Conservation (phyloP, 2,329 filamentous ascomycete species). For the Cercospora zeina region DNA sequence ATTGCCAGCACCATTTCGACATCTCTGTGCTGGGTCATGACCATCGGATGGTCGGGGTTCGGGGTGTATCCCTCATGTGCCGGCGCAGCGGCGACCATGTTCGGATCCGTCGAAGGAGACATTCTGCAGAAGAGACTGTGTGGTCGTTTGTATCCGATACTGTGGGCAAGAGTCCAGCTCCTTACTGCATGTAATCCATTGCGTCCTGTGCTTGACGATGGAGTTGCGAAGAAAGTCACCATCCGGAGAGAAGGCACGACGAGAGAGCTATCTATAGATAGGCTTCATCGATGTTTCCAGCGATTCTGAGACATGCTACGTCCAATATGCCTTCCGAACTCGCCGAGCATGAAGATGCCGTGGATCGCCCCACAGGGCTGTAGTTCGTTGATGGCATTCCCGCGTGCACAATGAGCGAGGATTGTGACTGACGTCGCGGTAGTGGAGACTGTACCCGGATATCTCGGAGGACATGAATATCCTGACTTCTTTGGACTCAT, state of each 20-base stretch:
- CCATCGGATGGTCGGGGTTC: constrained; percentile 14
- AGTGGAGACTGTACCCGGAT: background rate
- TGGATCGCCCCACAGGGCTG: background rate
- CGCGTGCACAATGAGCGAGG: background rate
- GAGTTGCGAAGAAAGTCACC: background rate
- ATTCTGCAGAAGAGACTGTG: background rate
- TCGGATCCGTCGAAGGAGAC: background rate
- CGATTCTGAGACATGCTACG: background rate
- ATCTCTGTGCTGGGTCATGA: constrained; percentile 13
- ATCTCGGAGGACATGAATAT: background rate
- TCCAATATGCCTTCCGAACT: background rate
- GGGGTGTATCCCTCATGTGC: constrained; percentile 18
- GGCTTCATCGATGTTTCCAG: background rate
- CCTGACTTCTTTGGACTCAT: background rate
- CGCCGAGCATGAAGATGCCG: background rate
- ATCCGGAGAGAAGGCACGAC: background rate
- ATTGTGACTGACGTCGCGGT: background rate
- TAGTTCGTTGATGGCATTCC: background rate
- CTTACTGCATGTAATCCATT: background rate
- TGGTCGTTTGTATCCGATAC: background rate
- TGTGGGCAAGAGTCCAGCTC: background rate
- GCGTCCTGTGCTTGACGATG: background rate
- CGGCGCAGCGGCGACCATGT: constrained; percentile 16
- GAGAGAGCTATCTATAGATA: background rate
- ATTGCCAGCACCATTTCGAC: constrained; percentile 21